Evolutionary conservation across 768 basidiomycete species (phyloP), one percentile per base, ranked within the genome.

Genomic region (Sporobolomyces phaffii): DNA sequence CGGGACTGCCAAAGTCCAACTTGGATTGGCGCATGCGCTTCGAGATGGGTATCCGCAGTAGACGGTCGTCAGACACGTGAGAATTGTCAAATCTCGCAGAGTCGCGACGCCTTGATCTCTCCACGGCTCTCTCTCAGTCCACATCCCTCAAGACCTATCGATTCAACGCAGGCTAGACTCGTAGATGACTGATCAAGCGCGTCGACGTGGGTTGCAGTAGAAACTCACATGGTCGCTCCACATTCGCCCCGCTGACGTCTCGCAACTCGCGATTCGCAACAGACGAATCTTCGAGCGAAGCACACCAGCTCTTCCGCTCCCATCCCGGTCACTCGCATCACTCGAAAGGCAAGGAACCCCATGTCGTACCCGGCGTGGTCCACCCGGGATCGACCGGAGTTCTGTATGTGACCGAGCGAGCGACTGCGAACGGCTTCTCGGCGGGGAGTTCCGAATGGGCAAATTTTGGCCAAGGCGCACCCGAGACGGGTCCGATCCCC

Each of bases 341-440:
- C 7, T 8, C 36, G 13, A 29, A 52, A 15, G 38, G 29, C 22
- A 62, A 43, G 18, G 34, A 10, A 1, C 41, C 47, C 0, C 66
- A 68, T 41, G 24, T 45, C n/a, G 56, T 62, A 4, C 24, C 50
- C 9, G 66, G 66, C 17, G 38, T 68, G 26, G 61, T 52, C 29
- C 31, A 45, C 6, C 66, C 66, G 5, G 66, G 66, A 10, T 51
- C 56, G 10, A 68, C 66, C 0, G 79, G 79, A 41, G 85, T 86
- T 31, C 86, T 93, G 74, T 96, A 93, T 77, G 92, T 91, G 78
- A 90, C 89, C 2, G 89, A 92, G 75, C 86, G 91, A 64, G 89
- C 91, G n/a, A 90, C 91, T 81, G 91, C 91, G 15, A 94, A 96
- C 75, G 92, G 92, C 13, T 96, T 91, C 81, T 86, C 80, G 70